Evolutionary conservation across 2,329 filamentous ascomycete species (phyloP).

Genomic region (Apiospora rasikravindrae): DNA sequence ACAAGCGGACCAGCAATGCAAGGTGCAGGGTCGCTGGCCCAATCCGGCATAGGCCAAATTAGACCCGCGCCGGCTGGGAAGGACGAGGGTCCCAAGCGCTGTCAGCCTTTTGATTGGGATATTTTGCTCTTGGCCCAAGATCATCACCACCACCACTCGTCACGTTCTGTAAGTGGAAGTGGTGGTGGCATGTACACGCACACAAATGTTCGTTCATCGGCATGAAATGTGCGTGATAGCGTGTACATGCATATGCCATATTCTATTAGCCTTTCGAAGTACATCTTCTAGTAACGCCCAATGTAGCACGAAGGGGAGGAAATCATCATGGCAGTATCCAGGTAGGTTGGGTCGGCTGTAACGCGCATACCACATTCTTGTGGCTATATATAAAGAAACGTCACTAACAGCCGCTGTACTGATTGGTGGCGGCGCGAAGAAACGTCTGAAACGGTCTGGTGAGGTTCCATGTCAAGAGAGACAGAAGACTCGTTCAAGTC

Average conservation of each 20-base stretch:
- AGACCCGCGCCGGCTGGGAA: constrained; percentile 41
- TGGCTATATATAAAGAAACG: constrained; percentile 3
- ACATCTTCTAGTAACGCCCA: not conserved
- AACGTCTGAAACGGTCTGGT: constrained; percentile 11
- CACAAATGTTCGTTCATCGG: not conserved
- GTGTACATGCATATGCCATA: not conserved
- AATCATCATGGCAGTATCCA: not conserved
- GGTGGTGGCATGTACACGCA: not conserved
- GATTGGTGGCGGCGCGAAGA: constrained; percentile 14
- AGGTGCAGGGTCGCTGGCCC: constrained; percentile 28
- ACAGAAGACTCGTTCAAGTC: constrained; percentile 11
- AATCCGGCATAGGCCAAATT: constrained; percentile 39
- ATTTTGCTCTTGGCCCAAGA: not conserved
- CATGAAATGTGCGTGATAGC: not conserved
- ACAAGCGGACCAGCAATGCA: constrained; percentile 17
- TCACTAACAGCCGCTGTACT: not conserved
- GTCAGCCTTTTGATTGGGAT: constrained; percentile 23
- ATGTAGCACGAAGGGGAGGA: not conserved
- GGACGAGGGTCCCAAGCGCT: constrained; percentile 23
- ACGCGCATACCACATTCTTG: constrained; percentile 3
- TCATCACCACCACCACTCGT: constrained; percentile 1
- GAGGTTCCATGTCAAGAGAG: constrained; percentile 13
- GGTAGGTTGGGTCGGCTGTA: not conserved
- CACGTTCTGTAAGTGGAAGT: not conserved
- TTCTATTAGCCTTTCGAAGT: constrained; percentile 1